phyloP scores from a whole-genome alignment of 2,329 filamentous ascomycete species.

The Scortechinia acanthostroma region DNA sequence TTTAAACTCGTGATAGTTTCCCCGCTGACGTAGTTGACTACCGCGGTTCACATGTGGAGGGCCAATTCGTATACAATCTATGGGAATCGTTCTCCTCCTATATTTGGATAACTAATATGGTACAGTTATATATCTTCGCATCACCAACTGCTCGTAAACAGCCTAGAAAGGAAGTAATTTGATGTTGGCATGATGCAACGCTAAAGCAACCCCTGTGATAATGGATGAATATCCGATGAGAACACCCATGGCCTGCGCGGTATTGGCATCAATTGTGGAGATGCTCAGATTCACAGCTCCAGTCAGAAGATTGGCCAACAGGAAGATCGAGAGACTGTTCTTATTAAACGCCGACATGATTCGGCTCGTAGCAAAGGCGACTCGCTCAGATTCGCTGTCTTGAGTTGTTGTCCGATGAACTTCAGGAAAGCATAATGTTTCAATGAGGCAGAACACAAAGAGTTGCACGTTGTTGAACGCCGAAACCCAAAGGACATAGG shows the following conservation, averaged over 20 bases:
- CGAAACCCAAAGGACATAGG: conserved; percentile 61
- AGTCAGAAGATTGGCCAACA: conserved; percentile 56
- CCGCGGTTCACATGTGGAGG: too few relatives aligned
- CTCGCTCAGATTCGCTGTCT: conserved; percentile 24
- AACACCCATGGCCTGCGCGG: conserved; percentile 42
- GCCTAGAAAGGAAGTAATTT: too few relatives aligned
- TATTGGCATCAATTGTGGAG: conserved; percentile 46
- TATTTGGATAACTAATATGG: too few relatives aligned
- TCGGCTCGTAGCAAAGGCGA: conserved; percentile 46
- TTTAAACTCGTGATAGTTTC: too few relatives aligned
- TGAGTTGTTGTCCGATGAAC: conserved; percentile 35
- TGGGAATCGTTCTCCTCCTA: too few relatives aligned
- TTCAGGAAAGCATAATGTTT: conserved; percentile 47
- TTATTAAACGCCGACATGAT: conserved; percentile 55
- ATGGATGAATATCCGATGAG: conserved; percentile 44
- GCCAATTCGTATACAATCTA: too few relatives aligned
- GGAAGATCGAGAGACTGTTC: conserved; percentile 55
- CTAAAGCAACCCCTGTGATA: conserved; percentile 40
- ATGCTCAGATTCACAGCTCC: conserved; percentile 55
- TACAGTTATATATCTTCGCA: too few relatives aligned
- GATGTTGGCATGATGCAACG: conserved; percentile 14
- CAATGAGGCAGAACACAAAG: conserved; percentile 49
- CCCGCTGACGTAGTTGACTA: too few relatives aligned
- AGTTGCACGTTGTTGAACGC: conserved; percentile 60
- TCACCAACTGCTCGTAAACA: too few relatives aligned